These are phyloP conservation scores for Solanum appendiculatum DNA, from an alignment of 257 asterid genomes.

Conservation along the genomic window DNA sequence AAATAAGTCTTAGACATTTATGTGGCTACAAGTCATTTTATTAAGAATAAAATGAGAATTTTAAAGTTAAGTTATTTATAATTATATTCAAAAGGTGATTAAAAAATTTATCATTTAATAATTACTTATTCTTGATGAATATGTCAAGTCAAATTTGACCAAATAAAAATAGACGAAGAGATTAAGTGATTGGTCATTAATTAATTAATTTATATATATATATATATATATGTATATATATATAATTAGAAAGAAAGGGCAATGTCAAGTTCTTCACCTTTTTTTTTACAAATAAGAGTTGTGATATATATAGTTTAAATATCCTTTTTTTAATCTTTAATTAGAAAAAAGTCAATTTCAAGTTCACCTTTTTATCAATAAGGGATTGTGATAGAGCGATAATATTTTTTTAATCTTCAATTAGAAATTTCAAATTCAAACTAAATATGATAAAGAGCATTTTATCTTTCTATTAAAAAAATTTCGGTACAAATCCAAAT, in stretches of 20 bases:
- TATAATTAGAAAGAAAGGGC: not conserved
- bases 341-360: too few relatives aligned
- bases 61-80: not conserved
- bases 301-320: not conserved
- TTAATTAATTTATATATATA: too few relatives aligned
- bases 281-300: not conserved
- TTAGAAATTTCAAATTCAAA: too few relatives aligned
- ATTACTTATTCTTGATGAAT: not conserved
- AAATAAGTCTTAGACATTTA: not conserved
- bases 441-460: too few relatives aligned
- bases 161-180: too few relatives aligned
- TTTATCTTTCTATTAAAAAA: too few relatives aligned
- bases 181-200: not conserved
- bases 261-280: not conserved
- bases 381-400: too few relatives aligned
- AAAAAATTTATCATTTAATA: not conserved
- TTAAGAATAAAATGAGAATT: not conserved
- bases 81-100: not conserved
- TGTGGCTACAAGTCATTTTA: not conserved
- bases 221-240: too few relatives aligned
- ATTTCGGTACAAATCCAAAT: too few relatives aligned
- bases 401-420: too few relatives aligned
- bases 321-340: too few relatives aligned
- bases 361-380: too few relatives aligned
- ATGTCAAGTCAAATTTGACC: not conserved